Evolutionary conservation across 805 yeast species (phyloP), one percentile per base, ranked within the genome.

Genomic region (Priceomyces haplophilus): DNA sequence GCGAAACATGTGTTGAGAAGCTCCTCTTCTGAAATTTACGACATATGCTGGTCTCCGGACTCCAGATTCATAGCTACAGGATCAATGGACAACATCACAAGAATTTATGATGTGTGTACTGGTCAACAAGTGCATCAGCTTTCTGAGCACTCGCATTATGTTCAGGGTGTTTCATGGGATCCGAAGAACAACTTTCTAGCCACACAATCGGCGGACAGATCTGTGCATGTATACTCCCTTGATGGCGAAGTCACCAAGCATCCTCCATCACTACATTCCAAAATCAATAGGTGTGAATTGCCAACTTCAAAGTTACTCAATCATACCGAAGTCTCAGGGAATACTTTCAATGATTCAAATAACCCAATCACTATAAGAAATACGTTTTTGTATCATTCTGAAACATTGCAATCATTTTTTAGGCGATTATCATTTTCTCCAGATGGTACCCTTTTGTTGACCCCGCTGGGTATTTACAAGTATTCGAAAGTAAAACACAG

Each of bases 121-220:
- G 93, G 91, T 0, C 66, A 69, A 23, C 76, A 80, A 50, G 67
- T 84, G 0, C 61, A 70, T 20, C 83, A 80, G 50, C 69, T 83
- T 46, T 78, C 79, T 4, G 88, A 85, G 44, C 98, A 93, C 62
- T 69, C 71, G 37, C 96, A 90, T 61, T 91, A 88, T 53, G 95
- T 93, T 2, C 99, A 93, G 63, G 99, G 99, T 2, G 91, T 93
- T 4, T 73, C 85, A 0, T 93, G 98, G 98, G 99, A 93, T 59
- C 99, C 99, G 6, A 58, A 69, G 41, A 81, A 84, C 48, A 79
- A 84, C 59, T 88, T 63, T 51, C 62, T 93, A 4, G 88, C 90
- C 1, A 85, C 96, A 5, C 97, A 90, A 60, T 81, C 93, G 19
- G 95, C 97, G 10, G 99, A 93, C 64, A 67, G 96, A 46, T 73